These are phyloP conservation scores for Fusarium newnesense DNA, from an alignment of 2,329 filamentous ascomycete species.

Conservation along the genomic window DNA sequence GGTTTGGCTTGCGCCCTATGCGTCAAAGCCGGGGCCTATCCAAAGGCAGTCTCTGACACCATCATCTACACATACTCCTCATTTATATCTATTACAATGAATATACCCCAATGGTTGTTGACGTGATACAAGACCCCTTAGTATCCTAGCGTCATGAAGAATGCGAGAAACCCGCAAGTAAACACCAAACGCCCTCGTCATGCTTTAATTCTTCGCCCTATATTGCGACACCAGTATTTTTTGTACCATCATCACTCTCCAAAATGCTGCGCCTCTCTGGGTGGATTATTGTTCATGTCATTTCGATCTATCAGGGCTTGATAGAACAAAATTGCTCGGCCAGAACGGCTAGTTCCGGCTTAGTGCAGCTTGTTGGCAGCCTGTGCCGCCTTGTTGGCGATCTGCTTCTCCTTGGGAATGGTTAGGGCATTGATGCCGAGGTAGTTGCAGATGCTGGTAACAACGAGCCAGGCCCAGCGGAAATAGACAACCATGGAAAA, in stretches of 20 bases:
- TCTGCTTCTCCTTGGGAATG: slow-evolving; percentile 73
- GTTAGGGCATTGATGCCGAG: slow-evolving; percentile 95
- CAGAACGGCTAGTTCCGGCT: neutral
- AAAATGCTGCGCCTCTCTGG: slow-evolving; percentile 31
- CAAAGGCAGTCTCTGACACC: slow-evolving; percentile 16
- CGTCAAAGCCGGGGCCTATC: slow-evolving; percentile 30
- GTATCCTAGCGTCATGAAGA: slow-evolving; percentile 34
- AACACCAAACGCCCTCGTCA: slow-evolving; percentile 44
- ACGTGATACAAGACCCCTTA: slow-evolving; percentile 13
- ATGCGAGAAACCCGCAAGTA: slow-evolving; percentile 36
- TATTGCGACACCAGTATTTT: slow-evolving; percentile 28
- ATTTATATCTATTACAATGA: slow-evolving; percentile 44
- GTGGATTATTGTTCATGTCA: slow-evolving; percentile 19
- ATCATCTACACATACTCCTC: slow-evolving; percentile 33
- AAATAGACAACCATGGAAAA: slow-evolving; percentile 90
- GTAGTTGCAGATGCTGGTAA: slow-evolving; percentile 90
- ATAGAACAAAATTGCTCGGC: neutral
- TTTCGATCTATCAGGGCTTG: slow-evolving; percentile 7
- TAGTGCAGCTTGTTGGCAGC: slow-evolving; percentile 51
- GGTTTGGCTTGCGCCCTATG: slow-evolving; percentile 4
- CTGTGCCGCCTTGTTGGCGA: slow-evolving; percentile 61
- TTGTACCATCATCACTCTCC: slow-evolving; percentile 16
- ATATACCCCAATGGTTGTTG: slow-evolving; percentile 34
- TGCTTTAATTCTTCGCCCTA: slow-evolving; percentile 33
- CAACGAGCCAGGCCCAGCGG: slow-evolving; percentile 91